These are phyloP conservation scores for Calonectria multiphialidica DNA, from an alignment of 2,329 filamentous ascomycete species.

Conservation along the genomic window DNA sequence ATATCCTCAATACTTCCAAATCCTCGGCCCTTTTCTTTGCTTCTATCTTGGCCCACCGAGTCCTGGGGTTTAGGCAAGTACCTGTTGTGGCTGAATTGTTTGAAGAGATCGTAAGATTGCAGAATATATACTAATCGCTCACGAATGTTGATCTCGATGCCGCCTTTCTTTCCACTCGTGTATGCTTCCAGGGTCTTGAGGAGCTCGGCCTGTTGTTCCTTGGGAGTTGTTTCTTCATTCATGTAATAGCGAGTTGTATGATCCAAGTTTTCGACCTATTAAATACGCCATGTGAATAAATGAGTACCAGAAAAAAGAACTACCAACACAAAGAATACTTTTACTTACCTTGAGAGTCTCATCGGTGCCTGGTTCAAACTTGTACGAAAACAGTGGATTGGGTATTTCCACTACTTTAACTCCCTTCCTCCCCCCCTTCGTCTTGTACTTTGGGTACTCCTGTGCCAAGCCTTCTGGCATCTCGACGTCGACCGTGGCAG, in stretches of 20 bases:
- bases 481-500: background rate
- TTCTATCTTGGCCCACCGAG: background rate
- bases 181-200: background rate
- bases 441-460: background rate
- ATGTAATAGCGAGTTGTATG: slow-evolving; percentile 15
- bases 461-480: background rate
- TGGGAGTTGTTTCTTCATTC: background rate
- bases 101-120: slow-evolving; percentile 10
- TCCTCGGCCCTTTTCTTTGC: background rate
- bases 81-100: slow-evolving; percentile 5
- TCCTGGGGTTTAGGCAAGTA: background rate
- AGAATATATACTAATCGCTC: slow-evolving; percentile 19
- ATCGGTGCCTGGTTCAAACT: background rate
- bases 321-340: no score
- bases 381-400: slow-evolving; percentile 18
- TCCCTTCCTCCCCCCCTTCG: fast-evolving
- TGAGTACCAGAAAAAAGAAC: background rate
- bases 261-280: background rate
- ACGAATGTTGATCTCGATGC: slow-evolving; percentile 6
- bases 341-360: slow-evolving; percentile 6
- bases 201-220: background rate
- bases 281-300: background rate
- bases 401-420: background rate
- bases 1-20: slow-evolving; percentile 29
- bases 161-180: background rate